phyloP scores from a whole-genome alignment of 129 eudicot genomes.

The Glebionis coronaria region DNA sequence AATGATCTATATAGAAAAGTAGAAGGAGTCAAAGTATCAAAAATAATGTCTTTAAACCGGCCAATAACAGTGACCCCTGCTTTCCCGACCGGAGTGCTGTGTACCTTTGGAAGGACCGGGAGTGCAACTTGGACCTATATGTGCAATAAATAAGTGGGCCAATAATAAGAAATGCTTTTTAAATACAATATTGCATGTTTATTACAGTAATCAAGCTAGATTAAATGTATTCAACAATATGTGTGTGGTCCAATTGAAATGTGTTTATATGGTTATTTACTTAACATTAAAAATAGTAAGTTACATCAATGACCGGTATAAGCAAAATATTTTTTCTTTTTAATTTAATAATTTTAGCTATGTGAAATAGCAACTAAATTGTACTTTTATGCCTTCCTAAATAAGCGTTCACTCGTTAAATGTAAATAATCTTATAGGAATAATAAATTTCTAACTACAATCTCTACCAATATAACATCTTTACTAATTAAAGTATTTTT shows the following conservation, averaged over 20 bases:
- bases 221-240: not conserved
- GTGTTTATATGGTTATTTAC: not conserved
- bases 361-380: too few species aligned
- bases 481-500: too few species aligned
- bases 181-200: not conserved
- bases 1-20: not conserved
- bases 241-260: not conserved
- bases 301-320: too few species aligned
- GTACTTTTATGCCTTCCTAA: too few species aligned
- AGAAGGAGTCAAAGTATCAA: not conserved
- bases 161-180: not conserved
- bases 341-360: too few species aligned
- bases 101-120: conserved; percentile 41
- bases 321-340: too few species aligned
- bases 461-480: too few species aligned
- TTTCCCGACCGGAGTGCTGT: conserved; percentile 44
- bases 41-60: conserved; percentile 4
- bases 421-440: too few species aligned
- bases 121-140: conserved; percentile 22
- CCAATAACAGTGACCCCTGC: conserved; percentile 41
- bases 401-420: too few species aligned
- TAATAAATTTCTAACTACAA: too few species aligned
- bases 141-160: conserved; percentile 17
- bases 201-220: not conserved
- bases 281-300: too few species aligned